Evolutionary conservation across 2,329 filamentous ascomycete genomes (phyloP).

Genomic region (Sporothrix brunneoviolacea): DNA sequence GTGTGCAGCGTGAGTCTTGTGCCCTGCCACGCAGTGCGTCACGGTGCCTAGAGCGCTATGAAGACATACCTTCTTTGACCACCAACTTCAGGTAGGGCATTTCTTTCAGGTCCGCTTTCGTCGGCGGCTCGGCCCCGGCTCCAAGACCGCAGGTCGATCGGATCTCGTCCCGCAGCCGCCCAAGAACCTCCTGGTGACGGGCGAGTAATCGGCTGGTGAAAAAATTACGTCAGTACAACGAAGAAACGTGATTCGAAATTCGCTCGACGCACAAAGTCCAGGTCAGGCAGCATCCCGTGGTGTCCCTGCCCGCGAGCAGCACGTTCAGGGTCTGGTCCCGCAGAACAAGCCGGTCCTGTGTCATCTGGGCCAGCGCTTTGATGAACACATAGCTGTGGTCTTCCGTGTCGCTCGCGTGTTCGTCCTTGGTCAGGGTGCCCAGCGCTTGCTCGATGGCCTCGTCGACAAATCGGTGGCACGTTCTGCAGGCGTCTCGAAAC

Average conservation of each 20-base stretch:
- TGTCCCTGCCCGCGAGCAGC: background rate
- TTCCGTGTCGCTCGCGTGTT: too few species aligned
- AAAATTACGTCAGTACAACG: too few species aligned
- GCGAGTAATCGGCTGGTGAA: background rate
- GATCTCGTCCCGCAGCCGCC: background rate
- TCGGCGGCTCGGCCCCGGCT: background rate
- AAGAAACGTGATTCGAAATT: too few species aligned
- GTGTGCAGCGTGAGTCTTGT: too few species aligned
- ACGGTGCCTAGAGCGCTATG: too few species aligned
- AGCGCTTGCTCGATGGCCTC: background rate
- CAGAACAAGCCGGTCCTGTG: background rate
- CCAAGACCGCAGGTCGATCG: background rate
- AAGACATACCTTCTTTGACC: constrained; percentile 3
- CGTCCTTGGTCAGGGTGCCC: too few species aligned
- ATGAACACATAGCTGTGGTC: too few species aligned
- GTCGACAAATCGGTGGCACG: background rate
- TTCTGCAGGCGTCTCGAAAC: background rate
- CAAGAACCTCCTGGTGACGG: background rate
- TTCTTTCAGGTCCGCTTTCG: background rate
- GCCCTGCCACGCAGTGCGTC: too few species aligned
- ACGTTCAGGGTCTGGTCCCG: constrained; percentile 4
- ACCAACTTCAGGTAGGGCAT: background rate
- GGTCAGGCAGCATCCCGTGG: background rate
- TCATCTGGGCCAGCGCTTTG: too few species aligned
- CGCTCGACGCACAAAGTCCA: too few species aligned